Percentiles rank a stretch among this genome's conserved stretches.
phyloP scores from a whole-genome alignment of 805 yeast genomes.

The Metschnikowia lunata region DNA sequence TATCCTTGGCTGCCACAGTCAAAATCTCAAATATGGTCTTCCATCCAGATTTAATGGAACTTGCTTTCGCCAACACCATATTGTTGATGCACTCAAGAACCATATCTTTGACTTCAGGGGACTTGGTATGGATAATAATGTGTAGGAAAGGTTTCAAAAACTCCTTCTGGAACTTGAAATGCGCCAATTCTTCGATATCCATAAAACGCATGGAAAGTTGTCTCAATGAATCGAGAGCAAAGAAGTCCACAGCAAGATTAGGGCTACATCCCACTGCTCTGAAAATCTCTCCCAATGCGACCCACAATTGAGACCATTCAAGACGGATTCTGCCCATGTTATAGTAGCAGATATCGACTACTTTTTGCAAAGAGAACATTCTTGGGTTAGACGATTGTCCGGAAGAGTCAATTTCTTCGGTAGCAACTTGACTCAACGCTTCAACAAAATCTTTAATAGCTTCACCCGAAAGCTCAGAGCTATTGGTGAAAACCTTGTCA shows the following conservation, averaged over 20 bases:
- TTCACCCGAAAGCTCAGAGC: constrained; percentile 71
- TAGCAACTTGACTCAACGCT: constrained; percentile 80
- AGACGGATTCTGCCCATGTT: constrained; percentile 94
- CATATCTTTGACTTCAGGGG: constrained; percentile 76
- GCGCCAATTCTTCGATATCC: constrained; percentile 89
- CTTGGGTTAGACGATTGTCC: constrained; percentile 81
- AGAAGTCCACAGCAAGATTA: constrained; percentile 72
- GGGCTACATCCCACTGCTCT: constrained; percentile 78
- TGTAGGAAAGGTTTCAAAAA: constrained; percentile 87
- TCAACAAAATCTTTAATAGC: constrained; percentile 84
- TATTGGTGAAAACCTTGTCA: constrained; percentile 83
- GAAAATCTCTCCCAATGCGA: constrained; percentile 85
- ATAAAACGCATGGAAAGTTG: constrained; percentile 90
- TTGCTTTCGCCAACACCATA: constrained; percentile 73
- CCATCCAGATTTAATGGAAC: constrained; percentile 90
- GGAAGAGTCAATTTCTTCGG: constrained; percentile 87
- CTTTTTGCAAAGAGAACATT: constrained; percentile 87
- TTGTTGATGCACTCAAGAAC: constrained; percentile 85
- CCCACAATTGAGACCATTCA: constrained; percentile 96
- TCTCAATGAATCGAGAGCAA: constrained; percentile 90
- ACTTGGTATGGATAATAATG: constrained; percentile 63
- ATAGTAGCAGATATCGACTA: constrained; percentile 96
- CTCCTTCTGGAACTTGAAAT: constrained; percentile 93
- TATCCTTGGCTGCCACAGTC: constrained; percentile 63
- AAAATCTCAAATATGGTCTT: constrained; percentile 77